These are phyloP conservation scores for Candida ulmi DNA, from an alignment of 805 yeast genomes.

Conservation along the genomic window DNA sequence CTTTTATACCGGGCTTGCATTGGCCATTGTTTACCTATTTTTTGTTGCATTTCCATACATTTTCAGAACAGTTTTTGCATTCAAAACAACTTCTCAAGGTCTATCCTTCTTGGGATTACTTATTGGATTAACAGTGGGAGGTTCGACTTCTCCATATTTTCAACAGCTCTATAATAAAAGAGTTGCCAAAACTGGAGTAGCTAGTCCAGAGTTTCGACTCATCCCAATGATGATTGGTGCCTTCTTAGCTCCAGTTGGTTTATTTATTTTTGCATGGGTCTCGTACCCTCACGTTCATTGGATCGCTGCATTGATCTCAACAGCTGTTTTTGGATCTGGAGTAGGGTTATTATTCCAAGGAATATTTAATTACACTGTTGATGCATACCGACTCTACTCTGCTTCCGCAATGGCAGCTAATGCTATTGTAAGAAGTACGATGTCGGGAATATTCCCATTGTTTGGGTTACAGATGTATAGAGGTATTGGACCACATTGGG, in stretches of 20 bases:
- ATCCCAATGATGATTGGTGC: slow-evolving; percentile 63
- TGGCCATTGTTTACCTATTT: slow-evolving; percentile 59
- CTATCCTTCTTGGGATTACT: slow-evolving; percentile 58
- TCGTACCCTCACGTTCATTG: slow-evolving; percentile 55
- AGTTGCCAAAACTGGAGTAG: slow-evolving; percentile 38
- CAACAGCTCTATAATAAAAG: slow-evolving; percentile 38
- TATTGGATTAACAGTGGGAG: slow-evolving; percentile 44
- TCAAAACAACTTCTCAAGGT: slow-evolving; percentile 50
- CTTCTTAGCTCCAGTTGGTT: slow-evolving; percentile 51
- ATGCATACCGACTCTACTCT: slow-evolving; percentile 51
- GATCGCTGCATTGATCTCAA: slow-evolving; percentile 68
- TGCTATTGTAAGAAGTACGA: slow-evolving; percentile 44
- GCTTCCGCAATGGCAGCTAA: slow-evolving; percentile 50
- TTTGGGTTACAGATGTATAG: slow-evolving; percentile 55
- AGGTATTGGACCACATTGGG: slow-evolving; percentile 53
- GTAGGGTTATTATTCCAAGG: slow-evolving; percentile 64
- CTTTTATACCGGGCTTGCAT: slow-evolving; percentile 49
- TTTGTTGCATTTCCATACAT: slow-evolving; percentile 63
- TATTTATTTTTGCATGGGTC: slow-evolving; percentile 79
- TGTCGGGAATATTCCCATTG: slow-evolving; percentile 54
- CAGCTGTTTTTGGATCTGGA: slow-evolving; percentile 70
- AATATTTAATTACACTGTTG: slow-evolving; percentile 58
- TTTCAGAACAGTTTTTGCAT: slow-evolving; percentile 46
- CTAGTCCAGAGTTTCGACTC: slow-evolving; percentile 56
- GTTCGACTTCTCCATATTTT: slow-evolving; percentile 37